phyloP scores from a whole-genome alignment of 805 yeast species.

The Candida germanica region DNA sequence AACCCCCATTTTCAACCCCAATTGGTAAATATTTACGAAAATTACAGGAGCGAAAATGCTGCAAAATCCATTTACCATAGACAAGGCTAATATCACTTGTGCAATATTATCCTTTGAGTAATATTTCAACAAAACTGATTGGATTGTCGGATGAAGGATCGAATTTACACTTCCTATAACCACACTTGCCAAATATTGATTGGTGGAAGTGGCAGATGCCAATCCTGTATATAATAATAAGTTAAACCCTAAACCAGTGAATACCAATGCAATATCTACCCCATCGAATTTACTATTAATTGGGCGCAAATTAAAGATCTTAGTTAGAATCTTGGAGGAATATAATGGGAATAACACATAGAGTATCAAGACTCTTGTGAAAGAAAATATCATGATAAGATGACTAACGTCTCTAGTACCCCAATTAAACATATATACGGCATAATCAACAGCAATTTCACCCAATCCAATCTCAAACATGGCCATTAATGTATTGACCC shows the following conservation, averaged over 20 bases:
- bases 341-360: conserved; percentile 48
- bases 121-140: conserved; percentile 54
- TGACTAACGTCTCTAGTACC: conserved; percentile 49
- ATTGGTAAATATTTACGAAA: conserved; percentile 43
- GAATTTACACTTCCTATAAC: conserved; percentile 44
- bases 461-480: conserved; percentile 35
- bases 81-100: conserved; percentile 12
- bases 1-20: conserved; percentile 15
- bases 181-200: conserved; percentile 25
- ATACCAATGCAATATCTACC: conserved; percentile 40
- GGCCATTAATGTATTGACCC: conserved; percentile 34
- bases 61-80: conserved; percentile 9
- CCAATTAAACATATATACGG: conserved; percentile 53
- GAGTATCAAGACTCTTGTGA: conserved; percentile 45
- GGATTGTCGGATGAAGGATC: conserved; percentile 50
- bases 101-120: conserved; percentile 42
- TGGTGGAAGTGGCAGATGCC: conserved; percentile 18
- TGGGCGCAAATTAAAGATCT: conserved; percentile 22
- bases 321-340: conserved; percentile 27
- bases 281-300: conserved; percentile 43
- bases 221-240: conserved; percentile 33
- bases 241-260: conserved; percentile 34
- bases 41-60: conserved; percentile 45
- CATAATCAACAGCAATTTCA: conserved; percentile 45
- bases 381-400: conserved; percentile 41